Evolutionary conservation across 2,329 filamentous ascomycete genomes (phyloP), one percentile per base, ranked within the genome.

Genomic region (Fusarium acutatum): DNA sequence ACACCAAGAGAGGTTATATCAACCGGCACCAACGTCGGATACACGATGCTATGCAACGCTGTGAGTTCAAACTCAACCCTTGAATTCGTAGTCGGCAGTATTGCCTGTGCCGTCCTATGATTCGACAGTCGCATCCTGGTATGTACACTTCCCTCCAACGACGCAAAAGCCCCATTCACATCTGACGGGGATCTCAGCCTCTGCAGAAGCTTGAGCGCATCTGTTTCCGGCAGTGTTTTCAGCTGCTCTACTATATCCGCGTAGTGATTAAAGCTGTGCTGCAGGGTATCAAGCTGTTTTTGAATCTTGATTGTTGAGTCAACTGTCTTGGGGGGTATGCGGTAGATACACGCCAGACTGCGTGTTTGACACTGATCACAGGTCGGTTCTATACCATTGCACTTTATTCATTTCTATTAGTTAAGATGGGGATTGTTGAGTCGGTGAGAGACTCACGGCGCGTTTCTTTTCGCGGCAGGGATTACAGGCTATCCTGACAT

Each of bases 401-500:
- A 65, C 62, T 65, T 64, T 47, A 0, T 15, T 8, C 46, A 18
- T 11, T 17, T 32, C 4, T 22, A 30, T 64, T 26, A 64, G 62
- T 18, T 24, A 4, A 20, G 13, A 28, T 7, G 18, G 3, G 7
- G n/a, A 18, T n/a, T 8, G 6, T 7, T 6, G 13, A 40, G 35
- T 11, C 24, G n/a, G n/a, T 22, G 2, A 4, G 20, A 40, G 15
- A 53, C 46, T 62, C 47, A 63, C 62, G 11, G 62, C 58, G 38
- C 62, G 62, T 38, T 65, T 65, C 46, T 63, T 65, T 7, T 65
- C 62, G 5, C 58, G 62, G 28, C 62, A 65, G 58, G 58, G 58
- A 34, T 65, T 65, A 22, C 62, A 65, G n/a, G 62, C 62, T 65
- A 63, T 32, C 58, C 38, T 65, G 58, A 63, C 58, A 63, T 65